Conservation (phyloP, 169 alveolate species). For the Plasmodium yoelii region DNA sequence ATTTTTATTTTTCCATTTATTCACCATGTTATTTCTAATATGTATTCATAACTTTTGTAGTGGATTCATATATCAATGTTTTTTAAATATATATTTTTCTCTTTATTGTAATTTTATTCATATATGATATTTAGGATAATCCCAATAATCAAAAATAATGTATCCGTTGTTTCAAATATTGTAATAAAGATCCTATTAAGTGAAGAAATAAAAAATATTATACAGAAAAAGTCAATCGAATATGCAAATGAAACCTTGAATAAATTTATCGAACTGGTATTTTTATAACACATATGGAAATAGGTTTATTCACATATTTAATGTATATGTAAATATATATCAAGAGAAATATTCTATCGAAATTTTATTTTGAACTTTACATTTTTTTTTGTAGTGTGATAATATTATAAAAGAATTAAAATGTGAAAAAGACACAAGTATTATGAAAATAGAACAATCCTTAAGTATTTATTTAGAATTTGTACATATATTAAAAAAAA, state of each 20-base stretch:
- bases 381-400: conserved; percentile 35
- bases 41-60: too few relatives aligned
- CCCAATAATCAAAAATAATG: conserved; percentile 34
- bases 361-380: background rate
- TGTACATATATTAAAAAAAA: conserved; percentile 43
- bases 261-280: conserved; percentile 30
- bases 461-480: conserved; percentile 55
- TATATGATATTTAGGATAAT: conserved; percentile 28
- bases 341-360: background rate
- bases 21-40: background rate
- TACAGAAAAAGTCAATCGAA: conserved; percentile 22
- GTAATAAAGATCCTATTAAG: conserved; percentile 55
- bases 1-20: conserved; percentile 2
- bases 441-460: conserved; percentile 50
- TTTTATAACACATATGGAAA: background rate
- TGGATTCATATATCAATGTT: background rate
- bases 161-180: conserved; percentile 48
- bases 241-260: conserved; percentile 27
- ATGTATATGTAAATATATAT: too few relatives aligned
- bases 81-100: too few relatives aligned
- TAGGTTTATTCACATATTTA: background rate
- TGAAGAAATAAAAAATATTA: conserved; percentile 45
- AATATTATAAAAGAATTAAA: conserved; percentile 40
- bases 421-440: conserved; percentile 33
- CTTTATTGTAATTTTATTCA: too few relatives aligned